Evolutionary conservation across 2,329 filamentous ascomycete species (phyloP), one percentile per base, ranked within the genome.

Genomic region (Didymella pinodella): DNA sequence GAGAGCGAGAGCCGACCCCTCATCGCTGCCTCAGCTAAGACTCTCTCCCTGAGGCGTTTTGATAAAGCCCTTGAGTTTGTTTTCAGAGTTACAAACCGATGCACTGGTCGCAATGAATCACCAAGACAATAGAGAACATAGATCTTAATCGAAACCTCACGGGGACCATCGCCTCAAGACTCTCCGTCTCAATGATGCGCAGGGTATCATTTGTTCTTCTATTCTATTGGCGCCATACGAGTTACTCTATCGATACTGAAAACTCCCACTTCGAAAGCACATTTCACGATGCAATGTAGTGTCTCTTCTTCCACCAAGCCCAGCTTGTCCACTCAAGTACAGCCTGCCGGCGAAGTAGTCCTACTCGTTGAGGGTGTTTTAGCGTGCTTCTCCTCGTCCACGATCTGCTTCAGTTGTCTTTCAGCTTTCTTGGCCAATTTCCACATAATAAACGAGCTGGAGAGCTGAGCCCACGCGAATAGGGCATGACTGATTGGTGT

Each of bases 391-490:
- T 26, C 32, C 5, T n/a, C n/a, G 20, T 11, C 20, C 5, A 10
- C 14, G 28, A 16, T 25, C 31, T 40, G 25, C 14, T 41, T 25
- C 26, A 34, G 26, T 26, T 43, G 44, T 18, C 12, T 26, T 14
- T 16, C 10, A n/a, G 34, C 41, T 25, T 52, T 54, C 11, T 20
- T 36, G 6, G 12, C 44, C 18, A 48, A 16, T 2, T 4, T 25
- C 20, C 28, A 34, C 44, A 54, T 48, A 12, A 48, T 48, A 18
- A 16, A 26, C 14, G 44, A 54, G 28, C 51, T 48, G 25, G 11
- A 43, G 5, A 14, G 16, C 28, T 44, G 45, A 43, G 45, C 52
- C 26, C 25, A 7, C 36, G 26, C 31, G 29, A 48, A 54, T 10
- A 48, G 11, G 14, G 34, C 16, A 44, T 48, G 45, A 14, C 44